Percentiles rank a stretch among this genome's conserved stretches.
phyloP scores from a whole-genome alignment of 1,284 basidiomycete genomes.

The Ustanciosporium gigantosporum region DNA sequence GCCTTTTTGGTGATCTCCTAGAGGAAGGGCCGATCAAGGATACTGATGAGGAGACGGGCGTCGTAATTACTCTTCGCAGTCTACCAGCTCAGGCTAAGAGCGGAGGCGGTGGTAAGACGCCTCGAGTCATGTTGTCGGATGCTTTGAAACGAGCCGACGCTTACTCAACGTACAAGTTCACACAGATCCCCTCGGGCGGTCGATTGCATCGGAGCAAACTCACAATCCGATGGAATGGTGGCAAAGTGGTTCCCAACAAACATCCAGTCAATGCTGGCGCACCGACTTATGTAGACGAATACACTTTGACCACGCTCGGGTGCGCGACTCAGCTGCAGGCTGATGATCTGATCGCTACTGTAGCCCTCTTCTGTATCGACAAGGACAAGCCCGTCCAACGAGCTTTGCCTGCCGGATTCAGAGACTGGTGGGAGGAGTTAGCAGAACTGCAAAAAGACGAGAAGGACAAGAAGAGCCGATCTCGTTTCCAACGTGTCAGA shows the following conservation, averaged over 20 bases:
- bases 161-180: conserved; percentile 75
- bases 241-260: conserved; percentile 45
- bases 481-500: conserved; percentile 65
- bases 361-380: conserved; percentile 71
- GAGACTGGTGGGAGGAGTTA: conserved; percentile 91
- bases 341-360: conserved; percentile 84
- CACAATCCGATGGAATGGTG: conserved; percentile 51
- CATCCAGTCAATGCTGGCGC: conserved; percentile 63
- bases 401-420: conserved; percentile 75
- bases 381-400: conserved; percentile 58
- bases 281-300: conserved; percentile 67
- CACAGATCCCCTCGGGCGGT: conserved; percentile 35
- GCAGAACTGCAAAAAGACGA: conserved; percentile 70
- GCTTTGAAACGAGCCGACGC: conserved; percentile 66
- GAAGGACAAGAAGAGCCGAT: conserved; percentile 72
- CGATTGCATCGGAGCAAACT: conserved; percentile 47
- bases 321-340: conserved; percentile 79
- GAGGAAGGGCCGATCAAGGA: conserved; percentile 77
- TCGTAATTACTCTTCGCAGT: conserved; percentile 24
- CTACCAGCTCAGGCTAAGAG: conserved; percentile 48
- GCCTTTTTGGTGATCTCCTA: conserved; percentile 76
- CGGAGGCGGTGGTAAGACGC: conserved; percentile 47
- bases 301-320: conserved; percentile 82
- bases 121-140: conserved; percentile 51
- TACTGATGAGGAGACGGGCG: conserved; percentile 58